phyloP scores from a whole-genome alignment of 441 rosid genomes.

The Pelargonium fulgidum region DNA sequence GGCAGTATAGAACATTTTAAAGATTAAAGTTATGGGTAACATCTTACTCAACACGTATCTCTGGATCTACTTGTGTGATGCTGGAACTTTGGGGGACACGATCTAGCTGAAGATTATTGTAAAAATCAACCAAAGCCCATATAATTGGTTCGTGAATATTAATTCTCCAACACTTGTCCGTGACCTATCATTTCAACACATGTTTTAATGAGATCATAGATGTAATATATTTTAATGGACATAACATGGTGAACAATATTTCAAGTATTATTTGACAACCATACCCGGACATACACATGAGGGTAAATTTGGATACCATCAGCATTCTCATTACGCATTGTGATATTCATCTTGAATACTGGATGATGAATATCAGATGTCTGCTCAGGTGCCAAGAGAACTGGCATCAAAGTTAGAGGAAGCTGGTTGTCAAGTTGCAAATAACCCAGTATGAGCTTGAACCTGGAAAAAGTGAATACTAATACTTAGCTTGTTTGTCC shows the following conservation, averaged over 20 bases:
- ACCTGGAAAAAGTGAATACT: slow-evolving; percentile 47
- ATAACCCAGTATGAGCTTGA: slow-evolving; percentile 84
- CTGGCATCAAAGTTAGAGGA: slow-evolving; percentile 92
- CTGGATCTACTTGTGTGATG: slow-evolving; percentile 90
- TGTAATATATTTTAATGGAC: slow-evolving; percentile 15
- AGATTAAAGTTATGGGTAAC: slow-evolving; percentile 17
- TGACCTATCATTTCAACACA: slow-evolving; percentile 48
- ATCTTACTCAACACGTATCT: slow-evolving; percentile 82
- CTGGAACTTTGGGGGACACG: slow-evolving; percentile 69
- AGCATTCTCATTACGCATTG: slow-evolving; percentile 64
- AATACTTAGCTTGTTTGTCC: slow-evolving; percentile 11
- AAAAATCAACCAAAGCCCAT: slow-evolving; percentile 81
- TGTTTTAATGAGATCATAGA: slow-evolving; percentile 13
- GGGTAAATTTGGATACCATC: slow-evolving; percentile 86
- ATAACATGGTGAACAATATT: slow-evolving; percentile 16
- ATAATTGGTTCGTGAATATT: slow-evolving; percentile 97
- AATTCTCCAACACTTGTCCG: slow-evolving; percentile 84
- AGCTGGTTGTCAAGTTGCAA: slow-evolving; percentile 97
- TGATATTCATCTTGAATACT: slow-evolving; percentile 88
- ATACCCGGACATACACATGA: slow-evolving; percentile 85
- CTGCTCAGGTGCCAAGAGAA: slow-evolving; percentile 85
- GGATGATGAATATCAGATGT: slow-evolving; percentile 67
- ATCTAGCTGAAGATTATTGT: slow-evolving; percentile 75
- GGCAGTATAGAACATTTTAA: not conserved
- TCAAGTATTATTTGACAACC: slow-evolving; percentile 23